A percentile compares a stretch with the other conserved stretches of the same genome.
Conservation (phyloP, 345 rosid species). For the Jatropha curcas region DNA sequence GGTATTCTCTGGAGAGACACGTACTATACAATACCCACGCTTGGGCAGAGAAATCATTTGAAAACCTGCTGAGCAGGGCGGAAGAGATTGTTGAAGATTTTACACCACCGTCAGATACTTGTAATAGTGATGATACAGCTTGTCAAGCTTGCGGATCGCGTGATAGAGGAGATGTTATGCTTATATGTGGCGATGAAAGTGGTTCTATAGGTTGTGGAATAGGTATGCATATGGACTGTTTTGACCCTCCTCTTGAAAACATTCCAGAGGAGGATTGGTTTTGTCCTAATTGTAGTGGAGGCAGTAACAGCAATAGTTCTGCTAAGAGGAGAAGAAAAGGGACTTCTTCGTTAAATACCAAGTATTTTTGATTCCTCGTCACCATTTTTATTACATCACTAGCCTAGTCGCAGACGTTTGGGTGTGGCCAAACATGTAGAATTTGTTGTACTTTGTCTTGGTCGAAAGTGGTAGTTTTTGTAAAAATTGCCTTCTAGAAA, state of each 20-base stretch:
- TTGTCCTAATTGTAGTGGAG: slow-evolving; percentile 44
- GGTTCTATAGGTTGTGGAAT: slow-evolving; percentile 60
- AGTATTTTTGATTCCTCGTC: neutral
- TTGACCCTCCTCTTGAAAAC: slow-evolving; percentile 56
- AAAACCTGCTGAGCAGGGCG: slow-evolving; percentile 42
- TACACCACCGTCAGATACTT: slow-evolving; percentile 3
- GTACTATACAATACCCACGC: slow-evolving; percentile 69
- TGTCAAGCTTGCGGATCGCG: slow-evolving; percentile 52
- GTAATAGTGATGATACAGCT: slow-evolving; percentile 22
- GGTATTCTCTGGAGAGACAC: slow-evolving; percentile 76
- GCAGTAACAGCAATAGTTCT: slow-evolving; percentile 6
- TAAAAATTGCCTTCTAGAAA: neutral
- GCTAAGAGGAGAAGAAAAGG: slow-evolving; percentile 26
- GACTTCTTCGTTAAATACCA: slow-evolving; percentile 4
- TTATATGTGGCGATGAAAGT: slow-evolving; percentile 61
- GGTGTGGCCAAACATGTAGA: slow-evolving; percentile 7
- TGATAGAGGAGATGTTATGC: slow-evolving; percentile 67
- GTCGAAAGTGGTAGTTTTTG: slow-evolving; percentile 1
- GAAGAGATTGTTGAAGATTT: slow-evolving; percentile 37
- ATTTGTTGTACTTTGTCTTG: slow-evolving; percentile 4
- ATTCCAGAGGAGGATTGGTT: slow-evolving; percentile 76
- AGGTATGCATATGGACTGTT: slow-evolving; percentile 63
- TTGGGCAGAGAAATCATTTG: slow-evolving; percentile 77
- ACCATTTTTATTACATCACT: neutral
- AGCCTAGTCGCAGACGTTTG: neutral